These are phyloP conservation scores for Brassica nigra DNA, from an alignment of 345 rosid genomes.

Conservation along the genomic window DNA sequence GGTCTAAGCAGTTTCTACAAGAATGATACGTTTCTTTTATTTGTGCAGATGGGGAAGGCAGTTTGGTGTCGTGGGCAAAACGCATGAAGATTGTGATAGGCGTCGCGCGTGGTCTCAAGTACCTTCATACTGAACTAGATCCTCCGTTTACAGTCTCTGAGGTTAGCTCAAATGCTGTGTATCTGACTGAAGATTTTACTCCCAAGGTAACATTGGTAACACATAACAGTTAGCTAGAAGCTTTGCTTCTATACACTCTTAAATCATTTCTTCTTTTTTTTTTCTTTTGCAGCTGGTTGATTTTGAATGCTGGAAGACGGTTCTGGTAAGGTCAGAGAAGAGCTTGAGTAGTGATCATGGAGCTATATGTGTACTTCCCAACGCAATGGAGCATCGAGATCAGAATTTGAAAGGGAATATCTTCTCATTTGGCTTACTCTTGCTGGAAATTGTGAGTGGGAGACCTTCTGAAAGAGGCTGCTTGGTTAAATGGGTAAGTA, in stretches of 20 bases:
- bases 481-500: conserved; percentile 83
- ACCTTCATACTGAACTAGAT: conserved; percentile 78
- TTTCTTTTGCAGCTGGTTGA: conserved; percentile 74
- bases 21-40: too few relatives aligned
- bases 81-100: conserved; percentile 89
- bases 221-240: not conserved
- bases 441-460: conserved; percentile 87
- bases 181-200: conserved; percentile 92
- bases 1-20: too few relatives aligned
- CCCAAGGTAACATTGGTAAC: conserved; percentile 64
- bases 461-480: conserved; percentile 67
- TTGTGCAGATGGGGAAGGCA: conserved; percentile 81
- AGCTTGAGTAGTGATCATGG: conserved; percentile 59
- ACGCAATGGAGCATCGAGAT: conserved; percentile 64
- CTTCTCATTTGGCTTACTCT: conserved; percentile 79
- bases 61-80: conserved; percentile 82
- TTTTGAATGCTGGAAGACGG: conserved; percentile 91
- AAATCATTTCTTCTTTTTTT: not conserved
- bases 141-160: conserved; percentile 92
- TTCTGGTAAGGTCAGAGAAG: conserved; percentile 79
- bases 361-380: conserved; percentile 74
- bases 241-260: not conserved
- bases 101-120: conserved; percentile 80
- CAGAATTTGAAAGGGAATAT: conserved; percentile 79
- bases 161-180: conserved; percentile 81